Percentiles rank a stretch among this genome's conserved stretches.
These are phyloP conservation scores for Diutina catenulata DNA, from an alignment of 1,139 yeast species.

Conservation along the genomic window DNA sequence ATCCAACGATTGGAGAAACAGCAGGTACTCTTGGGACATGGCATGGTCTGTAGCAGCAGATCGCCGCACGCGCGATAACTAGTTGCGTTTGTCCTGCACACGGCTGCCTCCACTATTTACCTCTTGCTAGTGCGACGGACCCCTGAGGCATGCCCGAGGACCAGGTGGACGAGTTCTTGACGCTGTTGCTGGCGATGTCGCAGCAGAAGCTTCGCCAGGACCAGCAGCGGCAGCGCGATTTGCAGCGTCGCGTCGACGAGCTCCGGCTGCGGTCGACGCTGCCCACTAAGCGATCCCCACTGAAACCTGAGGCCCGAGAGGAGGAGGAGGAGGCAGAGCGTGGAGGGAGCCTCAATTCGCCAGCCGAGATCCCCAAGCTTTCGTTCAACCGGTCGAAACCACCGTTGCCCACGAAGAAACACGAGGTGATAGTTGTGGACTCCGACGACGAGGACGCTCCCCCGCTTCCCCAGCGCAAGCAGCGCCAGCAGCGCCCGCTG, in stretches of 20 bases:
- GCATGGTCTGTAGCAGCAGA: background rate
- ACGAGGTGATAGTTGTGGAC: background rate
- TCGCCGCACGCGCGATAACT: background rate
- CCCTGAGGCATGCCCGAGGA: background rate
- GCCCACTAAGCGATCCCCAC: slow-evolving; percentile 3
- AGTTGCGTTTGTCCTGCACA: background rate
- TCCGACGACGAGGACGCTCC: background rate
- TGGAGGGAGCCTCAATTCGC: background rate
- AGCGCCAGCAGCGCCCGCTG: too few relatives aligned
- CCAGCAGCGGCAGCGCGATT: slow-evolving; percentile 3
- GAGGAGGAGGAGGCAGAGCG: background rate
- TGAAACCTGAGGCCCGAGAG: background rate
- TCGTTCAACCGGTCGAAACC: background rate
- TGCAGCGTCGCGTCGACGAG: slow-evolving; percentile 1
- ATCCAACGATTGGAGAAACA: slow-evolving; percentile 24
- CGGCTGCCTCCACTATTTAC: background rate
- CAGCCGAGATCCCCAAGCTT: background rate
- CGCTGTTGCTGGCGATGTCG: background rate
- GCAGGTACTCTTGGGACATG: slow-evolving; percentile 6
- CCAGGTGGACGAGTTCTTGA: slow-evolving; percentile 1
- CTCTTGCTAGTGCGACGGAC: too few relatives aligned
- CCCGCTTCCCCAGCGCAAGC: too few relatives aligned
- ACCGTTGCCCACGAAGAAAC: background rate
- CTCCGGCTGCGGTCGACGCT: slow-evolving; percentile 4
- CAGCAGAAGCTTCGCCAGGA: slow-evolving; percentile 1